Evolutionary conservation across 1,284 basidiomycete genomes (phyloP), one percentile per base, ranked within the genome.

Genomic region (Erythrobasidium hasegawianum): DNA sequence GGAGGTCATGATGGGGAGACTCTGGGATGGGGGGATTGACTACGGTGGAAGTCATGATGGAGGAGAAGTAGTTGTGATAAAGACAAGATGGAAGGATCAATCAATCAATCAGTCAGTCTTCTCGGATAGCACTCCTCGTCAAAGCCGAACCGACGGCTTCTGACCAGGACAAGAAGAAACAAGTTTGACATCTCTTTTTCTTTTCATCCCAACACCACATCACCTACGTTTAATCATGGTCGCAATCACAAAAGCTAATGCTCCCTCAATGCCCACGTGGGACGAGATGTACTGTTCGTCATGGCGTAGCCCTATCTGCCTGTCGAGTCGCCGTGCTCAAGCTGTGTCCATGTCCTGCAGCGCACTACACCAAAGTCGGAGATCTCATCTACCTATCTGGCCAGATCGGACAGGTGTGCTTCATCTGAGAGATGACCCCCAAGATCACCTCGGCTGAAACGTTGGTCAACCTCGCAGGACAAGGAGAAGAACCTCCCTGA

Each of bases 361-460:
- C 82, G n/a, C 82, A 83, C 76, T 82, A 81, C 11, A 80, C 80
- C 24, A 85, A 84, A 13, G 80, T 81, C 8, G 83, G 83, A 18
- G 59, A 52, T 5, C 73, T 85, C 55, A 81, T 85, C 71, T 85
- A 84, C 74, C 76, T 84, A 52, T 84, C 83, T 66, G 84, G 84
- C 4, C 83, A 84, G 74, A 82, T 81, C 24, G 61, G 59, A 14
- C 59, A 62, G 43, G 43, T 47, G 43, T 8, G 22, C 4, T 83
- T 83, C 0, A 4, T 33, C 33, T 33, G 4, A 33, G 4, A 33
- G 33, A 33, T 4, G 33, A 33, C 33, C 11, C 33, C 11, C 33
- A 5, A 33, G 33, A 33, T 4, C 5, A 33, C 11, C 33, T 33
- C 33, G 33, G 33, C 33, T 33, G 33, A 33, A n/a, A n/a, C n/a